Evolutionary conservation across 306 rosid genomes (phyloP).

Genomic region (Quercus robur): DNA sequence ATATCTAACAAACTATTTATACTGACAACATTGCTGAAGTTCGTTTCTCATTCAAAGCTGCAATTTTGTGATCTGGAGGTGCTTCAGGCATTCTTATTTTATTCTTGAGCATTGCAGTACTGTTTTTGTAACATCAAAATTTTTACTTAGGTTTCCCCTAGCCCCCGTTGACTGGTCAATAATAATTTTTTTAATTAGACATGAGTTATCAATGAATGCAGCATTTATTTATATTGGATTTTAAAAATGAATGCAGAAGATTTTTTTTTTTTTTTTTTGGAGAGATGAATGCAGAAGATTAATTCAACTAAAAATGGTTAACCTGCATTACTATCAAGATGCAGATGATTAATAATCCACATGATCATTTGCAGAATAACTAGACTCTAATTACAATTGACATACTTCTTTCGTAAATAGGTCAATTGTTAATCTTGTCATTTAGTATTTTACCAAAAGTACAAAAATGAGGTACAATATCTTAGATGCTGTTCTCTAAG

Average conservation of each 20-base stretch:
- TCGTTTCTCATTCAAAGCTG: conserved; percentile 11
- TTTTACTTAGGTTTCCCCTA: conserved; percentile 6
- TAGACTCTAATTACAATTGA: too few species aligned
- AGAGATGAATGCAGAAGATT: neutral
- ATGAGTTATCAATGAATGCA: neutral
- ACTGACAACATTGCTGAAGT: conserved; percentile 15
- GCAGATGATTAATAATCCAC: too few species aligned
- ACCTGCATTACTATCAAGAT: neutral
- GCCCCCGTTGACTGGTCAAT: conserved; percentile 1
- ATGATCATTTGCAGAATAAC: too few species aligned
- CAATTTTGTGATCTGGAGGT: conserved; percentile 3
- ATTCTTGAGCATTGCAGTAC: conserved; percentile 17
- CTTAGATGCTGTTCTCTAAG: rapidly evolving
- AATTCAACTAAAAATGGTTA: neutral
- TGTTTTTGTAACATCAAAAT: conserved; percentile 5
- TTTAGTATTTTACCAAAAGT: too few species aligned
- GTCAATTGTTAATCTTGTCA: too few species aligned
- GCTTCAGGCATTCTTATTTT: neutral
- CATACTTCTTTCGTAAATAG: too few species aligned
- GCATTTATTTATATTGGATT: neutral
- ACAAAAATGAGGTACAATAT: rapidly evolving
- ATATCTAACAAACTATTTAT: conserved; percentile 1
- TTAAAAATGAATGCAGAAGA: neutral
- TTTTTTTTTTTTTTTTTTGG: too few species aligned
- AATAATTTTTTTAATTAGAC: neutral